A percentile compares a stretch with the other conserved stretches of the same genome.
phyloP scores from a whole-genome alignment of 345 rosid species.

The Gossypium ekmanianum region DNA sequence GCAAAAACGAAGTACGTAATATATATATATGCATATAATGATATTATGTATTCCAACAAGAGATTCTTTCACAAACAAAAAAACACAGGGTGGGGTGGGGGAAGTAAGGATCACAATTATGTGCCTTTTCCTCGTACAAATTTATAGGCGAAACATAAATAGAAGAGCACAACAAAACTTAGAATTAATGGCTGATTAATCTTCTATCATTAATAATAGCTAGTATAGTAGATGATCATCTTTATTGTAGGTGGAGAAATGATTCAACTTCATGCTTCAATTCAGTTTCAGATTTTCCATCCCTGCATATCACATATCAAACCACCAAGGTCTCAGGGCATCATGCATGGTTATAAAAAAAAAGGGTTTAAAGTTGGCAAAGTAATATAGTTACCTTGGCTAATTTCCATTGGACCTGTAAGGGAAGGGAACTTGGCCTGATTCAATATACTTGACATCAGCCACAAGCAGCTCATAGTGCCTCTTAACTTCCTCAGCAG shows the following conservation, averaged over 20 bases:
- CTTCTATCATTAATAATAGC: slow-evolving; percentile 4
- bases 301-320: slow-evolving; percentile 32
- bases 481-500: slow-evolving; percentile 76
- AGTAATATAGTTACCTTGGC: slow-evolving; percentile 8
- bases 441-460: slow-evolving; percentile 74
- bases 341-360: too few relatives aligned
- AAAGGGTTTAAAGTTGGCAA: background rate
- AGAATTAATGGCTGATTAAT: slow-evolving; percentile 14
- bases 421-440: slow-evolving; percentile 82
- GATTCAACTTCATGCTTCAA: background rate
- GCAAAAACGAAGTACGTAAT: background rate
- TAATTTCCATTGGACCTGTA: slow-evolving; percentile 46
- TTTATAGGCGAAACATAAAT: background rate
- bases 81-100: background rate
- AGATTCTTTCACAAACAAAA: background rate
- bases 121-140: slow-evolving; percentile 15
- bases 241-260: slow-evolving; percentile 22
- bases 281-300: slow-evolving; percentile 47
- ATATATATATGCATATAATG: background rate
- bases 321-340: too few relatives aligned
- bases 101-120: background rate
- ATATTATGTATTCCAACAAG: background rate
- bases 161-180: background rate
- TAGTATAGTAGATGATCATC: slow-evolving; percentile 10
- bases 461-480: slow-evolving; percentile 72